Evolutionary conservation across 805 yeast genomes (phyloP).

Genomic region (Candida sphagnicola): DNA sequence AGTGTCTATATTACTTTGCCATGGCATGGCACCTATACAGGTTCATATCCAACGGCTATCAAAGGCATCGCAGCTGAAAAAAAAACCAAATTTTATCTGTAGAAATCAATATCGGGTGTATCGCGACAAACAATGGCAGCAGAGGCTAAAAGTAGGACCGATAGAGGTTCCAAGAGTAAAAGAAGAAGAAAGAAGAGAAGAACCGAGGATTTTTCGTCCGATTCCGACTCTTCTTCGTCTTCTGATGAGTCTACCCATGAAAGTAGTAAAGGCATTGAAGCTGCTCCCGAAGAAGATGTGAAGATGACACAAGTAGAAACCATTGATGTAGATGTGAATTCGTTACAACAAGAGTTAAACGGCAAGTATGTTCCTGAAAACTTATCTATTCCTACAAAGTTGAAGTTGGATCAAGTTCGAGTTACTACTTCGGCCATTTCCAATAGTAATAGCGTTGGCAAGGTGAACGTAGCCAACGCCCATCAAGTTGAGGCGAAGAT

Average conservation of each 20-base stretch:
- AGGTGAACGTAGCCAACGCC: slow-evolving; percentile 6
- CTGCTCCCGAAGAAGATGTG: slow-evolving; percentile 12
- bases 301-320: slow-evolving; percentile 11
- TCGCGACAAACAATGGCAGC: slow-evolving; percentile 2
- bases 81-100: neutral
- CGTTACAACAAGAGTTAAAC: neutral
- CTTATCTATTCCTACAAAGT: slow-evolving; percentile 1
- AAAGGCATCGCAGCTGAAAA: neutral
- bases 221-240: slow-evolving; percentile 45
- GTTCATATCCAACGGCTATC: too few relatives aligned
- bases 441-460: slow-evolving; percentile 10
- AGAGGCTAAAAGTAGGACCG: neutral
- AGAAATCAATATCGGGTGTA: neutral
- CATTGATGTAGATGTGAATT: slow-evolving; percentile 10
- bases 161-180: slow-evolving; percentile 5
- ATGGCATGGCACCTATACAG: too few relatives aligned
- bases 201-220: slow-evolving; percentile 68
- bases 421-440: slow-evolving; percentile 20
- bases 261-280: slow-evolving; percentile 1
- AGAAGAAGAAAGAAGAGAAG: slow-evolving; percentile 77
- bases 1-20: too few relatives aligned
- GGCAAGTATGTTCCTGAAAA: neutral
- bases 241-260: slow-evolving; percentile 13
- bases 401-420: slow-evolving; percentile 12
- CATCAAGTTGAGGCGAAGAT: slow-evolving; percentile 8